Evolutionary conservation across 2,329 filamentous ascomycete genomes (phyloP).

Genomic region (Fusarium buxicola): DNA sequence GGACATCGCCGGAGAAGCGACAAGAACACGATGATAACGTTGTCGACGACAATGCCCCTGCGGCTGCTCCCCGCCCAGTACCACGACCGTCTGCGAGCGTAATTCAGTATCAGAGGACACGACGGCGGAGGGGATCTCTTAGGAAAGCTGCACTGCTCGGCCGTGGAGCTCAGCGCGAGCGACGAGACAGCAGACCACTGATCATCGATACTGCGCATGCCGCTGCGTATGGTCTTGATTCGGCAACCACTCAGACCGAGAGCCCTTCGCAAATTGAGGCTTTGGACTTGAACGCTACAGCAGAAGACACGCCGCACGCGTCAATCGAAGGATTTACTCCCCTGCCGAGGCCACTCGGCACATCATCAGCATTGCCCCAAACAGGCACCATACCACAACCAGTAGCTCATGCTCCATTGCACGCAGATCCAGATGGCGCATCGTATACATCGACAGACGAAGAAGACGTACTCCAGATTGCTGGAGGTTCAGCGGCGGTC

Average conservation of each 20-base stretch:
- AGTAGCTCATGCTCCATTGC: conserved; percentile 13
- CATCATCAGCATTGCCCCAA: conserved; percentile 28
- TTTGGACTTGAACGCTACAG: conserved; percentile 60
- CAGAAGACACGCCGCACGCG: conserved; percentile 58
- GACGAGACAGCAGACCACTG: conserved; percentile 62
- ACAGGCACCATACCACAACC: conserved; percentile 29
- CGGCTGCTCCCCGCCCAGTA: conserved; percentile 50
- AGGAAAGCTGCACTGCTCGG: conserved; percentile 88
- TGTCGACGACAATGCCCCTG: conserved; percentile 51
- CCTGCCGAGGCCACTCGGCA: conserved; percentile 44
- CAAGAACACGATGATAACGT: conserved; percentile 51
- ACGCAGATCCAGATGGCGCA: conserved; percentile 36
- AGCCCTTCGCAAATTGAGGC: conserved; percentile 47
- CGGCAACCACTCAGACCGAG: conserved; percentile 35
- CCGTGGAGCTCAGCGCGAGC: conserved; percentile 73
- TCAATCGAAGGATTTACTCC: conserved; percentile 60
- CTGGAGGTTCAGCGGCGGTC: conserved; percentile 58
- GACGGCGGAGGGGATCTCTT: conserved; percentile 84
- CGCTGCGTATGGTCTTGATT: conserved; percentile 35
- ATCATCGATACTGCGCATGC: conserved; percentile 56
- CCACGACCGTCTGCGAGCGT: conserved; percentile 47
- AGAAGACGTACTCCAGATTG: conserved; percentile 79
- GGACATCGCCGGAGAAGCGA: conserved; percentile 52
- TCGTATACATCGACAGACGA: conserved; percentile 78
- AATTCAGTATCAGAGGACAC: conserved; percentile 61